Evolutionary conservation across 108 stramenopile species (phyloP).

Genomic region (Stephanodiscus minutulus): DNA sequence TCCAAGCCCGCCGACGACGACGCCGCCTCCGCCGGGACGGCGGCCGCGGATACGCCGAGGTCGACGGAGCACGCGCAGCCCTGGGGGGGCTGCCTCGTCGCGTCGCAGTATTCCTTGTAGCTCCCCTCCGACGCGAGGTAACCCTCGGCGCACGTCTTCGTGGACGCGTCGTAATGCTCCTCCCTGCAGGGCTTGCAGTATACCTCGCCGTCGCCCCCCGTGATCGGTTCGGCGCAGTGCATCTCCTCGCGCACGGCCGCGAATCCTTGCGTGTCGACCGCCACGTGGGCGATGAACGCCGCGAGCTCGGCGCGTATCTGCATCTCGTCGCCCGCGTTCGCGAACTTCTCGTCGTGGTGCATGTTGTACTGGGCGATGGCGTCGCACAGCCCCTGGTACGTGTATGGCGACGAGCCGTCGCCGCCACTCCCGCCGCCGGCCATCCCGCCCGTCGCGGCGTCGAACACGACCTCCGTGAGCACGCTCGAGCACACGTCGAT

Average conservation of each 20-base stretch:
- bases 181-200: slow-evolving; percentile 50
- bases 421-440: not conserved
- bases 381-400: slow-evolving; percentile 40
- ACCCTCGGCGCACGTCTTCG: slow-evolving; percentile 24
- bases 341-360: slow-evolving; percentile 51
- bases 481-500: slow-evolving; percentile 30
- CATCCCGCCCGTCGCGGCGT: slow-evolving; percentile 4
- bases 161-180: slow-evolving; percentile 26
- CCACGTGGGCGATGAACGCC: slow-evolving; percentile 39
- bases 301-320: slow-evolving; percentile 35
- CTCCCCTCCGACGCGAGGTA: slow-evolving; percentile 25
- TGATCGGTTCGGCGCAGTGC: slow-evolving; percentile 45
- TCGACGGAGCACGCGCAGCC: slow-evolving; percentile 35
- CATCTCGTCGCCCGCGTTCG: slow-evolving; percentile 33
- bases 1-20: not conserved
- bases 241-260: slow-evolving; percentile 22
- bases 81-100: slow-evolving; percentile 27
- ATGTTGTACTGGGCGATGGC: slow-evolving; percentile 38
- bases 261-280: slow-evolving; percentile 38
- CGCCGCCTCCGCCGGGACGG: slow-evolving; percentile 14
- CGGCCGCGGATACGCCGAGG: slow-evolving; percentile 12
- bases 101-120: slow-evolving; percentile 42
- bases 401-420: slow-evolving; percentile 25
- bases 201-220: slow-evolving; percentile 27
- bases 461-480: slow-evolving; percentile 40